These are phyloP conservation scores for Irpex lacteus DNA, from an alignment of 1,284 basidiomycete species.

Conservation along the genomic window DNA sequence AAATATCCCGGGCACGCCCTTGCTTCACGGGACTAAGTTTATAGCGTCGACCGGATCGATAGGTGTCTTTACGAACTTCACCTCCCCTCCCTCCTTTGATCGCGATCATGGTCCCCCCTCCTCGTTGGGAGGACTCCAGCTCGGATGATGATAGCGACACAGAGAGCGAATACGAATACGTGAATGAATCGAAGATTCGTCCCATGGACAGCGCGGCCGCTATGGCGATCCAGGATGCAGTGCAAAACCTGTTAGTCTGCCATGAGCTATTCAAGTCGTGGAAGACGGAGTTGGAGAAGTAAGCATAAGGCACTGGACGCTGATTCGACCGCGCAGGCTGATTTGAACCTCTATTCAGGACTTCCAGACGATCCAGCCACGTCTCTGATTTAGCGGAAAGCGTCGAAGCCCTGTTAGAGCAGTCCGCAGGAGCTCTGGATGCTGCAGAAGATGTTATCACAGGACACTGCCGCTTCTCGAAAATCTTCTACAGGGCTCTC, in stretches of 20 bases:
- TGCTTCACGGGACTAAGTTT: no score
- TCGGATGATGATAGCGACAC: no score
- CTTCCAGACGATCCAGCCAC: not conserved
- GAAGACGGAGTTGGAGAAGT: not conserved
- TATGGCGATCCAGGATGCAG: not conserved
- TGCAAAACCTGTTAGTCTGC: not conserved
- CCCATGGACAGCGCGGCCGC: not conserved
- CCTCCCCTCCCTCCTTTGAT: no score
- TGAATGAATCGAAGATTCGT: not conserved
- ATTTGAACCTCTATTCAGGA: not conserved
- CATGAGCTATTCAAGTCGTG: not conserved
- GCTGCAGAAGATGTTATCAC: not conserved
- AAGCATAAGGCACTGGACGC: no score
- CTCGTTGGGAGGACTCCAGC: no score
- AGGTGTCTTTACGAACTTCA: no score
- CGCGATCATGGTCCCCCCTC: no score
- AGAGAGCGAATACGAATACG: no score
- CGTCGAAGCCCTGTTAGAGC: not conserved
- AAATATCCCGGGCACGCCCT: not conserved
- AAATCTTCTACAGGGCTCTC: not conserved
- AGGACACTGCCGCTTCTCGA: not conserved
- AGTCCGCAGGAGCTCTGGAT: not conserved
- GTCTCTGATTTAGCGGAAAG: not conserved
- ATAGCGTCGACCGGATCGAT: no score
- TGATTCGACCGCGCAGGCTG: no score